Base-by-base conservation (phyloP, 345 rosid genomes). In the Angophora floribunda region DNA sequence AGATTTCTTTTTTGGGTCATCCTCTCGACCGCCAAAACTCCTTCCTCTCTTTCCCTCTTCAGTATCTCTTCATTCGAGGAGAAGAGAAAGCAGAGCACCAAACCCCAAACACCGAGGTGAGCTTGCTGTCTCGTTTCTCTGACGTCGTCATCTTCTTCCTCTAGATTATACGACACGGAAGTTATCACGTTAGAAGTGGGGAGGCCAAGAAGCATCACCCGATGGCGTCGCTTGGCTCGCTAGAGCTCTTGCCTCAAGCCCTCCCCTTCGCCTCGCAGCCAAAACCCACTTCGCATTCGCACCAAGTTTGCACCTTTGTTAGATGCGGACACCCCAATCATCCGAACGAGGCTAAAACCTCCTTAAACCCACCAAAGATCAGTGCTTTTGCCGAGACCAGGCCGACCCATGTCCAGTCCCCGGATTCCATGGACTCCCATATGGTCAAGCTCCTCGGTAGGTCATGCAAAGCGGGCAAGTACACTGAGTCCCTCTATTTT, bases 401-500 rank as follows among this genome's bases (percentile, higher is more conserved):
- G 79, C 91, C 92, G 63, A 85, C 91, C 90, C 95, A 93, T 63
- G 90, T 91, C 89, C 85, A 90, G n/a, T 90, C 97, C 91, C 92
- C 86, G 51, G 97, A 94, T 85, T 92, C 91, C 53, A 94, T 93
- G 90, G 96, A 95, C 32, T 90, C 92, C 86, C 98, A 93, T 91
- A 89, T 92, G 91, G 85, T 93, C 86, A 94, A 94, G 90, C 91
- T 92, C 86, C 93, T 97, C 89, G 92, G 89, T 49, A 89, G 95
- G 89, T 94, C 96, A 61, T 93, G 95, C 85, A 95, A 92, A 86
- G 90, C 92, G 41, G 94, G 97, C 30, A 94, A 94, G 51, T 94
- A 90, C 90, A 89, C 85, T 41, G 99, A 96, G 87, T 90, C 99
- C 22, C 94, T 97, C 11, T 95, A 95, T 57, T 92, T 94, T 87